A percentile compares a stretch with the other conserved stretches of the same genome.
phyloP scores from a whole-genome alignment of 352 stramenopile species.

The Globisporangium spiculum region DNA sequence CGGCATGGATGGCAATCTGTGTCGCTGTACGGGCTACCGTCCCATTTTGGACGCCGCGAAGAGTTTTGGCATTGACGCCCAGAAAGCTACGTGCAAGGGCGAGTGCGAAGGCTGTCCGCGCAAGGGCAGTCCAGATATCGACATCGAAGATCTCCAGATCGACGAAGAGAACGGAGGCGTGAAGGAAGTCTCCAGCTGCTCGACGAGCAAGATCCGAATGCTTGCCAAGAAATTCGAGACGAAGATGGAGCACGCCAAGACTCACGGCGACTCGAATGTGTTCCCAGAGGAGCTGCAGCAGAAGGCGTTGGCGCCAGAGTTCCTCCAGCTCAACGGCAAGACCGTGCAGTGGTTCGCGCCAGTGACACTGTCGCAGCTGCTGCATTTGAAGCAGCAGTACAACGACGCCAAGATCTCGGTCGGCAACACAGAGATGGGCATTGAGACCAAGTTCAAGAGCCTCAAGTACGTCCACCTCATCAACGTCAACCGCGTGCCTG shows the following conservation, averaged over 20 bases:
- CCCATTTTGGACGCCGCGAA: constrained; percentile 85
- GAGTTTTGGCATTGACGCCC: constrained; percentile 74
- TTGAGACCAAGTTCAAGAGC: constrained; percentile 94
- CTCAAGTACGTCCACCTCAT: constrained; percentile 74
- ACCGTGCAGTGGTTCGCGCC: constrained; percentile 92
- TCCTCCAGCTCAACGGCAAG: constrained; percentile 65
- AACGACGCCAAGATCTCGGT: constrained; percentile 91
- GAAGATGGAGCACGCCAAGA: constrained; percentile 23
- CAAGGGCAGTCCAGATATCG: constrained; percentile 32
- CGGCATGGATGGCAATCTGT: constrained; percentile 95
- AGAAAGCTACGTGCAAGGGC: constrained; percentile 57
- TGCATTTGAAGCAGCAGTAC: constrained; percentile 85
- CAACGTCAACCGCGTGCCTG: constrained; percentile 65
- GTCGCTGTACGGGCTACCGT: constrained; percentile 91
- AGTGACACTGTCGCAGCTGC: constrained; percentile 84
- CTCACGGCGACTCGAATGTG: constrained; percentile 15
- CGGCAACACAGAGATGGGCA: constrained; percentile 96
- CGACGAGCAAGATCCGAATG: constrained; percentile 63
- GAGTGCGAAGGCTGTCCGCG: constrained; percentile 69
- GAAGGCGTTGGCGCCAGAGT: constrained; percentile 46
- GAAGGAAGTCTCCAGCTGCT: constrained; percentile 54
- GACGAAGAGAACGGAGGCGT: constrained; percentile 22
- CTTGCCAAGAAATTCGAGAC: constrained; percentile 37
- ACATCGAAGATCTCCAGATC: constrained; percentile 56
- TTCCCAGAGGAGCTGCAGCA: constrained; percentile 69